Evolutionary conservation across 2,329 filamentous ascomycete genomes (phyloP).

Genomic region (Tothia fuscella): DNA sequence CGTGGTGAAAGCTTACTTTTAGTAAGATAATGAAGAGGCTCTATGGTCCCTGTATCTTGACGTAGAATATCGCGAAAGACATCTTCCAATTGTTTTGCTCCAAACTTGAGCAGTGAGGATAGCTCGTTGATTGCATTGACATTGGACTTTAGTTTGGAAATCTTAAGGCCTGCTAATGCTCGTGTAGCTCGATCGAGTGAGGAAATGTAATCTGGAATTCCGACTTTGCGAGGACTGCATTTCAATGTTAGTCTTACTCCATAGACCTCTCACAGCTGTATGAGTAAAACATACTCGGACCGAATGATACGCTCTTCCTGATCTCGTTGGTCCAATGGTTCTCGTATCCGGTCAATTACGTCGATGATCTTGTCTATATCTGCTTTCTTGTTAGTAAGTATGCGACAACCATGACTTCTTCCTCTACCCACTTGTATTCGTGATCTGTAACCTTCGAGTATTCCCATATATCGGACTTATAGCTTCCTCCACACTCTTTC

Average conservation of each 20-base stretch:
- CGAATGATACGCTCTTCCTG: slow-evolving; percentile 87
- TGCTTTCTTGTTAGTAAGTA: slow-evolving; percentile 21
- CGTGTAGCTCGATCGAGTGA: slow-evolving; percentile 82
- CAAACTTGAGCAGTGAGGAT: slow-evolving; percentile 62
- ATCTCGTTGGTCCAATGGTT: slow-evolving; percentile 85
- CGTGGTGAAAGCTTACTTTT: slow-evolving; percentile 52
- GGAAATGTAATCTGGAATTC: slow-evolving; percentile 71
- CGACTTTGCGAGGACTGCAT: slow-evolving; percentile 61
- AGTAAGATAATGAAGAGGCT: slow-evolving; percentile 85
- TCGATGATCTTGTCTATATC: slow-evolving; percentile 77
- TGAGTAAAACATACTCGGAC: slow-evolving; percentile 44
- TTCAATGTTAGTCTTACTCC: slow-evolving; percentile 12
- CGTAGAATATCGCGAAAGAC: slow-evolving; percentile 69
- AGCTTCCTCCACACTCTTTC: slow-evolving; percentile 81
- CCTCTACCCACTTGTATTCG: slow-evolving; percentile 54
- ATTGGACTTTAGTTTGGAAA: slow-evolving; percentile 85
- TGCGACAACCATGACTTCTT: slow-evolving; percentile 9
- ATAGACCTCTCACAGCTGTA: slow-evolving; percentile 13
- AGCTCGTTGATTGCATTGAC: slow-evolving; percentile 79
- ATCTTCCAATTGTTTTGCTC: slow-evolving; percentile 71
- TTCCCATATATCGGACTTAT: slow-evolving; percentile 88
- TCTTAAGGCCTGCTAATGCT: slow-evolving; percentile 71
- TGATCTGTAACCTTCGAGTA: slow-evolving; percentile 77
- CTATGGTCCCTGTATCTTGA: slow-evolving; percentile 68
- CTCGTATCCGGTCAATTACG: slow-evolving; percentile 77